Evolutionary conservation across 2,329 filamentous ascomycete species (phyloP), one percentile per base, ranked within the genome.

Genomic region (Pseudocercospora musae): DNA sequence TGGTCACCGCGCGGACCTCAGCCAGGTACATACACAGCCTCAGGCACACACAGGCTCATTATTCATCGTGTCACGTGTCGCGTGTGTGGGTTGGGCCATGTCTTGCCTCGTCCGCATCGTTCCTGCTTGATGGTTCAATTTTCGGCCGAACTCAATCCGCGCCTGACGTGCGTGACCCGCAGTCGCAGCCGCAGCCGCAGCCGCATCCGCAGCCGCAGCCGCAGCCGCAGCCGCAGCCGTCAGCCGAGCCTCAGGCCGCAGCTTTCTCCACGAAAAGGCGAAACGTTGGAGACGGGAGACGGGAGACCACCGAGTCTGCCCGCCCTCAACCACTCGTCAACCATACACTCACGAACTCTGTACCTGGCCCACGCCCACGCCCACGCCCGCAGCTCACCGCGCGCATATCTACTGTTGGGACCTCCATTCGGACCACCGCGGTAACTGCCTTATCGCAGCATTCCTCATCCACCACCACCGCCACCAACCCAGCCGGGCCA

Each of bases 211-310:
- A n/a, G n/a, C n/a, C 42, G 42, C 42, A 25, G 23, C 23, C 42
- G 42, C 42, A 52, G 48, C 48, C 48, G 48, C 20, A 37, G 29
- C 52, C 52, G 49, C 21, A 25, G 20, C 49, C 44, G 44, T 48
- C 4, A 25, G 18, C 44, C 44, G 20, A 21, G 44, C 44, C 44
- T 20, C 9, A 21, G 44, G 20, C 48, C 31, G 48, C 48, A 52
- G 48, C 31, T 54, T 25, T 54, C 52, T 40, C 52, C 52, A 33
- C 29, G 52, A 54, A 33, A 54, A 54, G 50, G 27, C 50, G 50
- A 37, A 54, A 37, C 50, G 50, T 50, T 50, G 48, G 23, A 23
- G 20, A n/a, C 50, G 23, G 25, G 21, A 54, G 50, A 31, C 50
- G n/a, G n/a, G n/a, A n/a, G n/a, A n/a, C 20, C 52, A 54, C 33